These are phyloP conservation scores for Lophium mytilinum DNA, from an alignment of 495 filamentous ascomycete genomes.

Conservation along the genomic window DNA sequence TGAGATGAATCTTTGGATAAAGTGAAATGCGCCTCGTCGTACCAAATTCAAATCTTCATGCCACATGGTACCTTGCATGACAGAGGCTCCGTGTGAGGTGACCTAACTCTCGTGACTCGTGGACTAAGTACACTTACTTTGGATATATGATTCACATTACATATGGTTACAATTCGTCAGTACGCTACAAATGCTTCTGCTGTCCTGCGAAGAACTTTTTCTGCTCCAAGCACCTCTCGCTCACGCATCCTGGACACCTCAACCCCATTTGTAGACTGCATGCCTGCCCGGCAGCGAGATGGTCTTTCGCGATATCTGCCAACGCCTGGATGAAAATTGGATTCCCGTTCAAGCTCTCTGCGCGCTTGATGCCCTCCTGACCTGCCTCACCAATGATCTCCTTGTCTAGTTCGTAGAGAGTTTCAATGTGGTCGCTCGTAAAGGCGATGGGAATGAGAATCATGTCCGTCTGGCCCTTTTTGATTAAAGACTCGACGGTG, in stretches of 20 bases:
- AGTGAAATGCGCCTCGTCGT: not conserved
- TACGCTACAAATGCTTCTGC: conserved; percentile 7
- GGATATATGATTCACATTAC: not conserved
- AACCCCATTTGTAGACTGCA: conserved; percentile 80
- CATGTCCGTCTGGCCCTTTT: conserved; percentile 84
- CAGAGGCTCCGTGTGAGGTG: not conserved
- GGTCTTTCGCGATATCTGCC: conserved; percentile 73
- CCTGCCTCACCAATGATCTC: conserved; percentile 91
- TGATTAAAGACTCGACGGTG: conserved; percentile 81
- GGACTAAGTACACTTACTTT: not conserved
- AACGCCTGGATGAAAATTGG: conserved; percentile 86
- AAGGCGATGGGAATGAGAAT: conserved; percentile 95
- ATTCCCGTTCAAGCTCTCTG: conserved; percentile 87
- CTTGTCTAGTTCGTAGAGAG: conserved; percentile 87
- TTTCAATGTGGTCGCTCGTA: conserved; percentile 98
- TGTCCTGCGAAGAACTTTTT: conserved; percentile 73
- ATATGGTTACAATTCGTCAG: not conserved
- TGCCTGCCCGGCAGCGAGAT: conserved; percentile 60
- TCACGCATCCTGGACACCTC: conserved; percentile 89
- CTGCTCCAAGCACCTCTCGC: conserved; percentile 77
- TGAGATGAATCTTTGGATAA: not conserved
- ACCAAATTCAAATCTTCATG: no score
- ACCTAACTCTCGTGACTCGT: not conserved
- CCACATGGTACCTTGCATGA: not conserved
- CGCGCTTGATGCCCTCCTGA: conserved; percentile 75